These are phyloP conservation scores for Larix kaempferi DNA, from an alignment of 75 land plant species.

Conservation along the genomic window DNA sequence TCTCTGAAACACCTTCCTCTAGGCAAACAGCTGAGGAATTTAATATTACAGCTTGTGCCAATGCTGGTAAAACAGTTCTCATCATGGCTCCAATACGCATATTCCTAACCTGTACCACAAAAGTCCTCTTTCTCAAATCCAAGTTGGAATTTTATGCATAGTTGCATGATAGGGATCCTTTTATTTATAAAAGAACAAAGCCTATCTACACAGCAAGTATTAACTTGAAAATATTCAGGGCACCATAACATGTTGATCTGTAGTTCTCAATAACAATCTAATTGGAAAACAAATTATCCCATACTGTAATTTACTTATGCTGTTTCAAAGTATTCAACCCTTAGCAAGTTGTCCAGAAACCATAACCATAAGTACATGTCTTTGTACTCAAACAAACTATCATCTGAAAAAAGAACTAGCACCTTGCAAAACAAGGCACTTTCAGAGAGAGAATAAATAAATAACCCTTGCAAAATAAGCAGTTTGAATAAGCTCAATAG, in stretches of 20 bases:
- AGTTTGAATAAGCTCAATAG: too few relatives aligned
- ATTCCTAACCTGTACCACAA: slow-evolving; percentile 67
- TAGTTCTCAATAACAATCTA: not conserved
- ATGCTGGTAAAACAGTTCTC: slow-evolving; percentile 85
- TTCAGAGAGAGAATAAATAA: too few relatives aligned
- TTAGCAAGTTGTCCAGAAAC: not conserved
- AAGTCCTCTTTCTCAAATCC: not conserved
- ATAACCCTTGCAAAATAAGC: too few relatives aligned
- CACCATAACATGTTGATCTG: not conserved
- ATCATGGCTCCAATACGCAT: slow-evolving; percentile 98
- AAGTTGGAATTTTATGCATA: not conserved
- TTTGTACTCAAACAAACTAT: too few relatives aligned
- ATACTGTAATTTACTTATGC: not conserved
- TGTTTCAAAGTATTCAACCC: not conserved
- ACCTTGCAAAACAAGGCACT: too few relatives aligned
- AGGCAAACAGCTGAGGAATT: slow-evolving; percentile 21
- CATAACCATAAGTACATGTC: not conserved
- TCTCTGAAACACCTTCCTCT: slow-evolving; percentile 19
- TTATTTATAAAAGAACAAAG: not conserved
- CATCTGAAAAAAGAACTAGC: too few relatives aligned
- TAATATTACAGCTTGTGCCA: slow-evolving; percentile 83
- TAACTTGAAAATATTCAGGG: not conserved
- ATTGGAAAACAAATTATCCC: not conserved
- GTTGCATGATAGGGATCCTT: not conserved
- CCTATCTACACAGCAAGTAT: not conserved